Base-by-base conservation (phyloP, 2,329 filamentous ascomycete genomes). In the Penicillium sp. region DNA sequence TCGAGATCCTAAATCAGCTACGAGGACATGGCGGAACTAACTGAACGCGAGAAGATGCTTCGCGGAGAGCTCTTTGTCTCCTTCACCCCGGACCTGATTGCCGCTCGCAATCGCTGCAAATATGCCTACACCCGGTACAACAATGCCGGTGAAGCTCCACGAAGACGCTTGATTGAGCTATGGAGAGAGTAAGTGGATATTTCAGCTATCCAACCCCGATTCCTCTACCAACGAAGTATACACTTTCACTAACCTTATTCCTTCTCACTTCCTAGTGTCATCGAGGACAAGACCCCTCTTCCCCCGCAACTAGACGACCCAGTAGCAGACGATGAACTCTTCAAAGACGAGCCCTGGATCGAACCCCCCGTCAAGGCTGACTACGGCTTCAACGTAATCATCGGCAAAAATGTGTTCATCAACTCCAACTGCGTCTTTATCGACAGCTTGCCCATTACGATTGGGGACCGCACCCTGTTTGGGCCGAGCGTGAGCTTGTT, bases 401-500 rank as follows among this genome's bases (percentile, higher is more conserved):
- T 93, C 7, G 91, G 90, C 17, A 78, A 84, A 47, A 86, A 87
- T 56, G 90, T 90, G 14, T 95, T 88, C 69, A 83, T 96, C 73
- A 96, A 90, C 76, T 87, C 83, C 72, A 88, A 91, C 75, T 88
- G 85, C 67, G 88, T 86, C 5, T 90, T 92, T 71, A 79, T 96
- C 34, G 92, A 96, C 72, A 93, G 90, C 1, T 90, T 88, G 72
- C 76, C 81, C 31, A 89, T 96, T 57, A 87, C 82, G 0, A 86
- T 96, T 51, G 92, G 92, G 0, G 84, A 87, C 4, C 86, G 92
- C 55, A 94, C 90, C 1, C 78, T 96, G 28, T 79, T 95, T 43
- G 92, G 90, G 0, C 91, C 92, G 1, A 90, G 91, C 70, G 90
- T 92, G 43, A 87, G 82, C 39, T 85, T 96, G 66, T 96, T 86